Percentiles rank a stretch among this genome's conserved stretches.
Evolutionary conservation across 306 rosid genomes (phyloP).

Genomic region (Acacia crassicarpa): DNA sequence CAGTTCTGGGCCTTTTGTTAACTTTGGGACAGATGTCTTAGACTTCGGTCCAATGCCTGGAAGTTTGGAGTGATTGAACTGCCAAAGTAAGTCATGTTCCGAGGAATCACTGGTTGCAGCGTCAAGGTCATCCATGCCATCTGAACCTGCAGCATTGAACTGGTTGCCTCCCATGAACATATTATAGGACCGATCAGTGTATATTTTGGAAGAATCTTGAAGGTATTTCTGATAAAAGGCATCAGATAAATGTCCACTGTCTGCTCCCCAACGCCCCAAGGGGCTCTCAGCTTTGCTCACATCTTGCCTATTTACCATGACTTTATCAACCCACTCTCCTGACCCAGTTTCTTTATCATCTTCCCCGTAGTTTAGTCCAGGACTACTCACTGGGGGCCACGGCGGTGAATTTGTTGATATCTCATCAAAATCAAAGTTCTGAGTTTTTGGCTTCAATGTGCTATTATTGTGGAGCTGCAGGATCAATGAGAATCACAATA

Average conservation of each 20-base stretch:
- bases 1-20: slow-evolving; percentile 61
- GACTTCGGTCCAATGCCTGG: slow-evolving; percentile 50
- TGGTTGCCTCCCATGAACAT: slow-evolving; percentile 61
- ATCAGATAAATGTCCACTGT: slow-evolving; percentile 63
- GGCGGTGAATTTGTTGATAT: slow-evolving; percentile 79
- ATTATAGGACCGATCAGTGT: slow-evolving; percentile 61
- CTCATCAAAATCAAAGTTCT: slow-evolving; percentile 84
- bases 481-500: slow-evolving; percentile 21
- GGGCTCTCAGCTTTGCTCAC: slow-evolving; percentile 54
- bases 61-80: slow-evolving; percentile 71
- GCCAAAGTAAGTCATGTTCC: slow-evolving; percentile 93
- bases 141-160: slow-evolving; percentile 59
- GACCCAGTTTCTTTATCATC: slow-evolving; percentile 70
- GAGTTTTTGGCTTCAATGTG: slow-evolving; percentile 55
- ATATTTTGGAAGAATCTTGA: slow-evolving; percentile 70
- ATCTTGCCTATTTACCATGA: slow-evolving; percentile 95
- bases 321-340: slow-evolving; percentile 95
- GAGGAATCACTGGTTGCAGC: slow-evolving; percentile 96
- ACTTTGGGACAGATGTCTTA: slow-evolving; percentile 48
- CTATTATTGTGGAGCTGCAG: slow-evolving; percentile 61
- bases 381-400: slow-evolving; percentile 80
- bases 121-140: slow-evolving; percentile 80
- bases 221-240: slow-evolving; percentile 79
- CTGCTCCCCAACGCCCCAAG: slow-evolving; percentile 74
- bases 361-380: slow-evolving; percentile 60